phyloP scores from a whole-genome alignment of 345 rosid species.

The Limnanthes douglasii region DNA sequence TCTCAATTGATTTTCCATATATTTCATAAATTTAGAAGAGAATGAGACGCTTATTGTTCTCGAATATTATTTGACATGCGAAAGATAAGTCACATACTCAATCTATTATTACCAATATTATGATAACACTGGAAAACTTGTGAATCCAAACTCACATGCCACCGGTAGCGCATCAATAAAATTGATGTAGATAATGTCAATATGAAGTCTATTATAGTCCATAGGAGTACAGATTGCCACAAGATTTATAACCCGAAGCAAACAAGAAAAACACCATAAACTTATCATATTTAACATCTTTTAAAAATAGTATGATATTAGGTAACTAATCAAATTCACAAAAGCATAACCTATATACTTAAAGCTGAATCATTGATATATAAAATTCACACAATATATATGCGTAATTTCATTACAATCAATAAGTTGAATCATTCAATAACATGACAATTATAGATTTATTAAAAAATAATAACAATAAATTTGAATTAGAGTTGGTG shows the following conservation, averaged over 20 bases:
- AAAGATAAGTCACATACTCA: constrained; percentile 5
- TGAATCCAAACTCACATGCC: constrained; percentile 27
- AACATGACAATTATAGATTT: too few species aligned
- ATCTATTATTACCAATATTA: neutral
- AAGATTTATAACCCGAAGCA: constrained; percentile 55
- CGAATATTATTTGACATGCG: constrained; percentile 86
- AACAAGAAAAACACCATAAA: constrained; percentile 1
- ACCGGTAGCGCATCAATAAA: constrained; percentile 97
- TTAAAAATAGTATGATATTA: neutral
- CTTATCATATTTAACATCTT: too few species aligned
- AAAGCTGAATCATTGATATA: neutral
- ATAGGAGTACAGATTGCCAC: constrained; percentile 99
- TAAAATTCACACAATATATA: too few species aligned
- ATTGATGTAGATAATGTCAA: constrained; percentile 95
- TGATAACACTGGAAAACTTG: neutral
- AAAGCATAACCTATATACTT: neutral
- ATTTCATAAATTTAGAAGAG: constrained; percentile 99
- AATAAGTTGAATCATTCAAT: too few species aligned
- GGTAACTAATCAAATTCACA: neutral
- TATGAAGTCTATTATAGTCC: constrained; percentile 94
- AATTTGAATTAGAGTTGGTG: too few species aligned
- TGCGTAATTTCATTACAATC: too few species aligned
- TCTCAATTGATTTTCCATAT: constrained; percentile 93
- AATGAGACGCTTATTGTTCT: constrained; percentile 90
- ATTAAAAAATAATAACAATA: too few species aligned